These are phyloP conservation scores for Entoloma clypeatum DNA, from an alignment of 1,284 basidiomycete genomes.

Conservation along the genomic window DNA sequence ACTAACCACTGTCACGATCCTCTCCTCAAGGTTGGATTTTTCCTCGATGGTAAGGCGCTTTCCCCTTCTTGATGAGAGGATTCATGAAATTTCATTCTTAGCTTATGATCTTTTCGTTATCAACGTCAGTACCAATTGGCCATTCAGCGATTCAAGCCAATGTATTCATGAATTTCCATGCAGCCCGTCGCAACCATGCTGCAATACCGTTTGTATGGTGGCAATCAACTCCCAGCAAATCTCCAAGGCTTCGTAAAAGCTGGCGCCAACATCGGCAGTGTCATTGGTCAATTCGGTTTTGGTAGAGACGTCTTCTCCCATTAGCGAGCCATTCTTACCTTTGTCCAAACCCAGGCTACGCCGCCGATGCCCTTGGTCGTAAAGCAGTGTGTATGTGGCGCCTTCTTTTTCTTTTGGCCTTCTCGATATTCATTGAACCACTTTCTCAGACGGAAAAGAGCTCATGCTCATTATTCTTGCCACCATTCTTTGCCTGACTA, in stretches of 20 bases:
- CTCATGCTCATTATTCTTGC: conserved; percentile 75
- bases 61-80: not conserved
- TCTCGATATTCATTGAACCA: conserved; percentile 21
- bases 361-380: conserved; percentile 65
- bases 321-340: not conserved
- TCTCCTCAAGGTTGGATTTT: conserved; percentile 64
- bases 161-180: not conserved
- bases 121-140: conserved; percentile 43
- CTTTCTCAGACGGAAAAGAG: conserved; percentile 60
- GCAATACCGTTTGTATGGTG: conserved; percentile 66
- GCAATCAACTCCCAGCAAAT: conserved; percentile 47
- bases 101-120: conserved; percentile 79
- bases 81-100: conserved; percentile 22
- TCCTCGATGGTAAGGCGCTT: conserved; percentile 51
- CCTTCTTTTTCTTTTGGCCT: conserved; percentile 6
- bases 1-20: not conserved
- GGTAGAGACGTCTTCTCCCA: conserved; percentile 28
- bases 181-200: conserved; percentile 75
- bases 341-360: conserved; percentile 27
- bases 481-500: conserved; percentile 55
- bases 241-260: conserved; percentile 68
- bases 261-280: conserved; percentile 68
- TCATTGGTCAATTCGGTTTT: conserved; percentile 72
- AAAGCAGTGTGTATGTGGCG: conserved; percentile 57
- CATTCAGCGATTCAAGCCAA: not conserved